phyloP scores from a whole-genome alignment of 2,329 filamentous ascomycete genomes.

The Ophiostoma ulmi region DNA sequence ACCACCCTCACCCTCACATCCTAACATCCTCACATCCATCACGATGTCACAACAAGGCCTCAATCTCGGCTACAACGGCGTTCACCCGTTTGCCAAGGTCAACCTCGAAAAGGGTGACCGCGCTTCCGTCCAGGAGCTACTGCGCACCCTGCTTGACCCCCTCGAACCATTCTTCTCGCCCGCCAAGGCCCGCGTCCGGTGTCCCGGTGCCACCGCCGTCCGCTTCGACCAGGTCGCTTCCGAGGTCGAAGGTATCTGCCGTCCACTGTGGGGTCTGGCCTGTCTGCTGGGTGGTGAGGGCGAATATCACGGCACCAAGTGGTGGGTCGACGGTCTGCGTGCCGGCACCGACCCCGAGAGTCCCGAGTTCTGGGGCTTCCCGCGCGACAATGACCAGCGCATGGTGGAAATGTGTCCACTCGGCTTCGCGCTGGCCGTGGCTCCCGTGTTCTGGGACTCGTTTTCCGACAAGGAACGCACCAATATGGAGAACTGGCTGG shows the following conservation, averaged over 20 bases:
- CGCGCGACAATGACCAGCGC: slow-evolving; percentile 70
- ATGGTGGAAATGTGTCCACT: slow-evolving; percentile 84
- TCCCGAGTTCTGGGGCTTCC: slow-evolving; percentile 71
- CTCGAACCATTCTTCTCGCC: slow-evolving; percentile 68
- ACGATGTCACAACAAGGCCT: slow-evolving; percentile 31
- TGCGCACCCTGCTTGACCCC: slow-evolving; percentile 62
- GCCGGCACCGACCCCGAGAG: slow-evolving; percentile 65
- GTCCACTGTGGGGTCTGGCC: slow-evolving; percentile 70
- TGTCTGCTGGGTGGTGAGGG: slow-evolving; percentile 64
- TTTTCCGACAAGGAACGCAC: slow-evolving; percentile 56
- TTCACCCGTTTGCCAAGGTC: slow-evolving; percentile 53
- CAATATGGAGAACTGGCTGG: slow-evolving; percentile 68
- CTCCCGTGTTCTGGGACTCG: slow-evolving; percentile 60
- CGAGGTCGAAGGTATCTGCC: slow-evolving; percentile 69
- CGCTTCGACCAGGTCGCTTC: slow-evolving; percentile 72
- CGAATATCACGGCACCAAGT: slow-evolving; percentile 56
- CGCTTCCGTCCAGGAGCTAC: slow-evolving; percentile 55
- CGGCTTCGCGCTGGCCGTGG: slow-evolving; percentile 68
- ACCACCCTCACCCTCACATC: neutral
- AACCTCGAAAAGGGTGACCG: slow-evolving; percentile 42
- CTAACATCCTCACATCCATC: slow-evolving; percentile 5
- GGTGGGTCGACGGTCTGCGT: slow-evolving; percentile 66
- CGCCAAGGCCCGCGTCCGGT: slow-evolving; percentile 57
- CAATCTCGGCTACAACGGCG: slow-evolving; percentile 47
- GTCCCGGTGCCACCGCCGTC: slow-evolving; percentile 65